Conservation (phyloP, 345 rosid genomes). For the Syzygium aromaticum region DNA sequence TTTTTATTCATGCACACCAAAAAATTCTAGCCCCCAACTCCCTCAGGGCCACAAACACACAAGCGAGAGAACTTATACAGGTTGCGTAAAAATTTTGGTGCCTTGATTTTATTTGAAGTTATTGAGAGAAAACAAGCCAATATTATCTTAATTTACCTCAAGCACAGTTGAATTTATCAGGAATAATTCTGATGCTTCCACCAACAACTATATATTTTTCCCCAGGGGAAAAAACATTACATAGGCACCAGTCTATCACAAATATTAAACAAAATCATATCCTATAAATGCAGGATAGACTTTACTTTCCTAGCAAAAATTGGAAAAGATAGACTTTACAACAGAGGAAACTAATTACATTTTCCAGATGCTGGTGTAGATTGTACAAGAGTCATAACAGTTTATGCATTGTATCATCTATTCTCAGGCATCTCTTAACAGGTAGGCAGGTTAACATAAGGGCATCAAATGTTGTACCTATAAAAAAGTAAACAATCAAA, state of each 20-base stretch:
- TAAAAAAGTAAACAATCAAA: conserved; percentile 21
- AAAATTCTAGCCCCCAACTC: background rate
- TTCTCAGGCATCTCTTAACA: background rate
- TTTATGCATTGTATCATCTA: background rate
- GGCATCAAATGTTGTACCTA: conserved; percentile 14
- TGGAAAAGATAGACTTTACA: background rate
- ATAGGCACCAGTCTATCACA: background rate
- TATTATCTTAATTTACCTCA: background rate
- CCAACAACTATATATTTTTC: background rate
- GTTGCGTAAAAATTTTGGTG: background rate
- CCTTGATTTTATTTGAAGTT: background rate
- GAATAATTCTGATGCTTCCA: background rate
- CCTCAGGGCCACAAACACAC: background rate
- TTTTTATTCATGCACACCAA: background rate
- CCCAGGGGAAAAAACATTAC: background rate
- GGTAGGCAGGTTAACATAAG: background rate
- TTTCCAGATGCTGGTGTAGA: background rate
- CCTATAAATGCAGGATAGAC: background rate
- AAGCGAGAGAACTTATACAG: background rate
- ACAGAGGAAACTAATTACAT: background rate
- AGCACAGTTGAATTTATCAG: background rate
- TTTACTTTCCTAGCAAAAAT: background rate
- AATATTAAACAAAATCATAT: background rate
- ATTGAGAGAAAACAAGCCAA: background rate
- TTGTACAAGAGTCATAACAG: background rate